Percentiles rank a stretch among this genome's conserved stretches.
phyloP scores from a whole-genome alignment of 2,329 filamentous ascomycete genomes.

The Ascochyta viciae-villosae region DNA sequence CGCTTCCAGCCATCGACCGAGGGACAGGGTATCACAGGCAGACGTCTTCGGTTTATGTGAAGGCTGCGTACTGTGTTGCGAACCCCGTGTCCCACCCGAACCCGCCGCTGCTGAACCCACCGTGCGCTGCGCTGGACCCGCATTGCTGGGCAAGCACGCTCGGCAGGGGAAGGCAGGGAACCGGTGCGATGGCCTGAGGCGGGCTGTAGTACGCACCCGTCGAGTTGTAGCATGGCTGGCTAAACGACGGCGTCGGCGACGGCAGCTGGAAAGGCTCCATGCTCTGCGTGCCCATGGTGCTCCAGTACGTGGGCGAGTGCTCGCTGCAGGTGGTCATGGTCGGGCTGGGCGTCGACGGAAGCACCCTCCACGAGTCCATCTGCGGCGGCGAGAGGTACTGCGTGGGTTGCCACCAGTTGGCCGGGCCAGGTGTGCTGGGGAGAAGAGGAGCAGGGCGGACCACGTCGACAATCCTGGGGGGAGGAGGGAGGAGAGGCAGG shows the following conservation, averaged over 20 bases:
- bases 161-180: conserved; percentile 80
- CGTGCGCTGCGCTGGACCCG: conserved; percentile 68
- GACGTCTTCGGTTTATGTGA: conserved; percentile 69
- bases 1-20: conserved; percentile 45
- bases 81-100: conserved; percentile 93
- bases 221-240: conserved; percentile 66
- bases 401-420: conserved; percentile 80
- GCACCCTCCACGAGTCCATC: conserved; percentile 87
- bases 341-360: conserved; percentile 86
- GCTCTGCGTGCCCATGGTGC: conserved; percentile 65
- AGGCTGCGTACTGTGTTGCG: conserved; percentile 72
- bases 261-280: conserved; percentile 75
- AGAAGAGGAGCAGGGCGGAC: conserved; percentile 85
- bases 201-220: conserved; percentile 73
- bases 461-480: conserved; percentile 87
- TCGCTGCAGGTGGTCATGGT: conserved; percentile 73
- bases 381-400: conserved; percentile 70
- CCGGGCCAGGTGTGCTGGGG: conserved; percentile 77
- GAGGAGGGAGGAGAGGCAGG: conserved; percentile 83
- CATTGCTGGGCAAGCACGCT: conserved; percentile 87
- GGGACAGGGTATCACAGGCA: conserved; percentile 34
- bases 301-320: conserved; percentile 77
- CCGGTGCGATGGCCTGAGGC: conserved; percentile 74
- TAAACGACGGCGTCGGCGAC: conserved; percentile 82
- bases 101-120: conserved; percentile 72